phyloP scores from a whole-genome alignment of 352 stramenopile genomes.

The Pythium insidiosum region DNA sequence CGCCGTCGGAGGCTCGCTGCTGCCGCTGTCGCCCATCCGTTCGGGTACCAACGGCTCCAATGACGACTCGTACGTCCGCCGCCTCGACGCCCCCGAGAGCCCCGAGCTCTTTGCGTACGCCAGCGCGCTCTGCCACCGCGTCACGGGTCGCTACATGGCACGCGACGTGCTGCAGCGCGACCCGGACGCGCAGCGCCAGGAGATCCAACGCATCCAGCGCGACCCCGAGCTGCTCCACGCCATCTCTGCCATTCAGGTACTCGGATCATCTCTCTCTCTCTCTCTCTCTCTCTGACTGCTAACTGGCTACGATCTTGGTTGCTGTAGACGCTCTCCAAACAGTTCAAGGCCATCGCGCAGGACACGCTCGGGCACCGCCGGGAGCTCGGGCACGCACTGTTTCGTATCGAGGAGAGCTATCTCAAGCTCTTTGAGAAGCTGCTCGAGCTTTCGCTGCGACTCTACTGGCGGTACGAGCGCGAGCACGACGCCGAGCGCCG shows the following conservation, averaged over 20 bases:
- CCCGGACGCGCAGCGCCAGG: constrained; percentile 32
- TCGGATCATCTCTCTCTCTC: too few species aligned
- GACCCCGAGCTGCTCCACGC: constrained; percentile 51
- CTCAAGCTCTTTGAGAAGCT: constrained; percentile 72
- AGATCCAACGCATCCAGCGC: constrained; percentile 45
- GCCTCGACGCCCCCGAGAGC: constrained; percentile 40
- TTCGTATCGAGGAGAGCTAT: constrained; percentile 71
- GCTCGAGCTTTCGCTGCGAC: constrained; percentile 52
- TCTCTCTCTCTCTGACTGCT: too few species aligned
- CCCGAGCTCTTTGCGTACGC: constrained; percentile 61
- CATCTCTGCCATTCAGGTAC: constrained; percentile 36
- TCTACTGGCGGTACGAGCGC: constrained; percentile 70
- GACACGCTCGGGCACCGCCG: constrained; percentile 54
- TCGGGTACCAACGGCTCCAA: not conserved
- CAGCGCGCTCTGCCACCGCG: constrained; percentile 51
- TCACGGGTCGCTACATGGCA: constrained; percentile 56
- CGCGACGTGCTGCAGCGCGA: constrained; percentile 32
- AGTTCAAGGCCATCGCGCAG: constrained; percentile 62
- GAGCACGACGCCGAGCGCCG: constrained; percentile 33
- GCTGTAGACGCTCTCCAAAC: constrained; percentile 36
- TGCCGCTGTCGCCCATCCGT: constrained; percentile 11
- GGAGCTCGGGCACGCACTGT: constrained; percentile 49
- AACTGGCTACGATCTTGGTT: too few species aligned
- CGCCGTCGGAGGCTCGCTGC: not conserved
- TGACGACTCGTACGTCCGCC: constrained; percentile 19